Percentiles rank a stretch among this genome's conserved stretches.
These are phyloP conservation scores for Tylopilus plumbeoviolaceoides DNA, from an alignment of 768 basidiomycete species.

Conservation along the genomic window DNA sequence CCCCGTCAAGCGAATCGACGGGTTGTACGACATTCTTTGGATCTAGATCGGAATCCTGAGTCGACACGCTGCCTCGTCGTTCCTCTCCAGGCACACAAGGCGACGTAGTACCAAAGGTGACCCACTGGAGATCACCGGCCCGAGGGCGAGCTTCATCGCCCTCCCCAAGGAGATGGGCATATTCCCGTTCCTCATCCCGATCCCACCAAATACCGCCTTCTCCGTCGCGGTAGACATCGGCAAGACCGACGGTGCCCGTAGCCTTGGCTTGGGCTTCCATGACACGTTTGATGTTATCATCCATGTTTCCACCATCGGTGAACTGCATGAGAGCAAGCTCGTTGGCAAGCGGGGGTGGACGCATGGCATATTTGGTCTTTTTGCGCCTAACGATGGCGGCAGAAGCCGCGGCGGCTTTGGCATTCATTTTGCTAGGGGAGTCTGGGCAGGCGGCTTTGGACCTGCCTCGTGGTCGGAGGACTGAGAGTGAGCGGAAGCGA, in stretches of 20 bases:
- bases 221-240: slow-evolving; percentile 56
- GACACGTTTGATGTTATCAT: slow-evolving; percentile 49
- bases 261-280: slow-evolving; percentile 55
- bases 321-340: slow-evolving; percentile 72
- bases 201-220: slow-evolving; percentile 68
- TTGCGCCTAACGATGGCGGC: slow-evolving; percentile 44
- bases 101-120: slow-evolving; percentile 35
- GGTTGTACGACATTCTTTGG: slow-evolving; percentile 45
- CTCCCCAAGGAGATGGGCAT: slow-evolving; percentile 52
- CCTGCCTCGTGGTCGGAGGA: slow-evolving; percentile 38
- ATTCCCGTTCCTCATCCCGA: slow-evolving; percentile 68
- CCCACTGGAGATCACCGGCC: slow-evolving; percentile 39
- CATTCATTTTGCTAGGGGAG: slow-evolving; percentile 24
- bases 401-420: slow-evolving; percentile 15
- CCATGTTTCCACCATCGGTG: slow-evolving; percentile 56
- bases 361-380: slow-evolving; percentile 47
- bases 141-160: slow-evolving; percentile 25
- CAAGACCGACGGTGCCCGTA: slow-evolving; percentile 34
- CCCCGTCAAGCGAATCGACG: slow-evolving; percentile 26
- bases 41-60: slow-evolving; percentile 52
- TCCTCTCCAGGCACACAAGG: slow-evolving; percentile 24
- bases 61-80: slow-evolving; percentile 45
- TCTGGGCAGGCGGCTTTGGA: slow-evolving; percentile 33
- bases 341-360: slow-evolving; percentile 50
- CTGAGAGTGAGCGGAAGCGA: slow-evolving; percentile 50